Evolutionary conservation across 805 yeast species (phyloP), one percentile per base, ranked within the genome.

Genomic region (Lipomyces starkeyi): DNA sequence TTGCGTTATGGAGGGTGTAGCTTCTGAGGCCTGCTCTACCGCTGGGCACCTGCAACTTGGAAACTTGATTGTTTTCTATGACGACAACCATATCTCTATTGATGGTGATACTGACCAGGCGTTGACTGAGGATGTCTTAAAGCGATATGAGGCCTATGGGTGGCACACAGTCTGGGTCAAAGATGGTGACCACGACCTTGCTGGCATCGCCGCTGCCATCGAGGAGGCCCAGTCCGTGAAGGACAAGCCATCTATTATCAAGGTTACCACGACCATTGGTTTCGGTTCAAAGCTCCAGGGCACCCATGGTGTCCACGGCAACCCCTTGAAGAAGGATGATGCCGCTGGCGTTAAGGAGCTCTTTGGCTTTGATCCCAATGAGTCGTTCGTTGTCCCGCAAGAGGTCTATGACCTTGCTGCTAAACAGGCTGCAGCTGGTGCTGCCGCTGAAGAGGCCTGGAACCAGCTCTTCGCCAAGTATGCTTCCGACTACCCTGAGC

Each of bases 1-100:
- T 76, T 94, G 99, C 85, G 85, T 94, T 85, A 90, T 89, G 93
- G 99, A 94, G 85, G 99, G 99, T 87, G 92, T 94, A 72, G 86
- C 97, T 70, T 87, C 95, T 68, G 99, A 94, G 85, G 95, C 97
- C 66, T 86, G 87, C 75, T 94, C 99, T 49, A 83, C 93, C 70
- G 99, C 99, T 72, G 99, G 99, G 77, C 99, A 94, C 83, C 85
- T 94, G 81, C 86, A 92, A 85, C 88, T 94, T 80, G 91, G 91
- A 80, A 93, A 93, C 85, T 87, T 94, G 84, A 92, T 94, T 81
- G 93, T 94, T 70, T 87, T 94, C 83, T 94, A 93, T 87, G 99
- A 94, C 80, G 97, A 93, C 84, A 94, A 94, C 89, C 89, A 88
- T 79, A 93, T 94, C 85, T 90, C 98, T 76, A 94, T 94, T 79